Evolutionary conservation across 208 protist species (phyloP).

Genomic region (Leptomonas seymouri): DNA sequence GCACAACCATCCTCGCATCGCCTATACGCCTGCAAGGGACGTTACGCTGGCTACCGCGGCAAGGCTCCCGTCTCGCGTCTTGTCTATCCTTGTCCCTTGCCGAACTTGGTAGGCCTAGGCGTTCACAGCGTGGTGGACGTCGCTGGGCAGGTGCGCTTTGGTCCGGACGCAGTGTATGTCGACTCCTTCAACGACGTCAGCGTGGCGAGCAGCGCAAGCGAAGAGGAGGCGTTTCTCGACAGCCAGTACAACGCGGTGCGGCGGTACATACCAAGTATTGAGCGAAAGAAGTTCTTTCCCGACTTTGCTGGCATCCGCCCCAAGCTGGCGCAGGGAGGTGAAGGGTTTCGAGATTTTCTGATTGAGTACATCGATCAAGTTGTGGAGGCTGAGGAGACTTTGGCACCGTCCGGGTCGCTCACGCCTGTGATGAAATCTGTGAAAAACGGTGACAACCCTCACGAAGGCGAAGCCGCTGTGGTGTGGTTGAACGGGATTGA

Average conservation of each 20-base stretch:
- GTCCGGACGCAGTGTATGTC: conserved; percentile 37
- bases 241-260: conserved; percentile 31
- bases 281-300: conserved; percentile 22
- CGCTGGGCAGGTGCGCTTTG: conserved; percentile 42
- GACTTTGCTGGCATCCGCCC: conserved; percentile 50
- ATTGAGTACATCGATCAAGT: conserved; percentile 32
- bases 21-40: conserved; percentile 40
- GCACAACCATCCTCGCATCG: conserved; percentile 22
- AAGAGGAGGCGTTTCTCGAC: conserved; percentile 38
- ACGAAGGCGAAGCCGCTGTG: neutral
- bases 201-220: conserved; percentile 9
- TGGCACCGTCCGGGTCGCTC: neutral
- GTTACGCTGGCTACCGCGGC: conserved; percentile 40
- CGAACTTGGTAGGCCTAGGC: conserved; percentile 38
- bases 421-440: conserved; percentile 12
- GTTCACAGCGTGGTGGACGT: conserved; percentile 53
- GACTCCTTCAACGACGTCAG: conserved; percentile 25
- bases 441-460: neutral
- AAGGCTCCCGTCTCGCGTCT: conserved; percentile 29
- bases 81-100: conserved; percentile 43
- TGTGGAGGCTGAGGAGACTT: neutral
- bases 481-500: conserved; percentile 50
- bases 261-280: conserved; percentile 36
- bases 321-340: conserved; percentile 35
- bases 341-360: conserved; percentile 49